A percentile compares a stretch with the other conserved stretches of the same genome.
Evolutionary conservation across 768 basidiomycete genomes (phyloP).

Genomic region (Daedaleopsis nitida): DNA sequence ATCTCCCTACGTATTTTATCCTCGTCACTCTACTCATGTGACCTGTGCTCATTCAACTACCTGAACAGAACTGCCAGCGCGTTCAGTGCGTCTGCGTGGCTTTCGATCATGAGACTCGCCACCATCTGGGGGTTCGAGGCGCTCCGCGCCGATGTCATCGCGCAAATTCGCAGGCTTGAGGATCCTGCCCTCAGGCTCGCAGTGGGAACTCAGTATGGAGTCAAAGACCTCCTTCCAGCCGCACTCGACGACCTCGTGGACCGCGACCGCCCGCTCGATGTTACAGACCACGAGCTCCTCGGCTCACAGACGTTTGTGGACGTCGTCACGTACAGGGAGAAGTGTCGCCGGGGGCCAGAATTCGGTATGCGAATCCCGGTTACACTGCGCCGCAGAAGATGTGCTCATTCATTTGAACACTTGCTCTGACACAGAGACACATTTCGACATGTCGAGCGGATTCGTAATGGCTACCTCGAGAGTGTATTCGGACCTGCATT

Average conservation of each 20-base stretch:
- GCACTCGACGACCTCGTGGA: background rate
- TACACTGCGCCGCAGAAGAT: too few relatives aligned
- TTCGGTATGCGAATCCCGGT: too few relatives aligned
- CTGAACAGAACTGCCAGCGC: background rate
- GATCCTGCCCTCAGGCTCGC: background rate
- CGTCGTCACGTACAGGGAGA: too few relatives aligned
- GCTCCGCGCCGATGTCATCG: background rate
- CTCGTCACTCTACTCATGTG: background rate
- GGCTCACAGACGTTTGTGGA: background rate
- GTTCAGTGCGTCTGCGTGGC: background rate
- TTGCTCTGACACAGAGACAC: too few relatives aligned
- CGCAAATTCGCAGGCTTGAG: background rate
- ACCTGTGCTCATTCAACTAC: background rate
- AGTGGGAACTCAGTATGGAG: background rate
- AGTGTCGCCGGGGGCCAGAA: too few relatives aligned
- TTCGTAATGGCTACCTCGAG: too few relatives aligned
- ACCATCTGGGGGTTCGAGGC: background rate
- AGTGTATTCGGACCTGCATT: too few relatives aligned
- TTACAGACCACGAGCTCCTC: background rate
- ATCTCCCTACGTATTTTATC: background rate
- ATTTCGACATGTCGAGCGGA: too few relatives aligned
- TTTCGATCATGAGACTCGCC: background rate
- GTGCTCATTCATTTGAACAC: too few relatives aligned
- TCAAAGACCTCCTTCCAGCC: background rate
- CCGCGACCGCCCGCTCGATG: background rate